Evolutionary conservation across 139 green algal genomes (phyloP).

Genomic region (Chlamydomonas eustigma): DNA sequence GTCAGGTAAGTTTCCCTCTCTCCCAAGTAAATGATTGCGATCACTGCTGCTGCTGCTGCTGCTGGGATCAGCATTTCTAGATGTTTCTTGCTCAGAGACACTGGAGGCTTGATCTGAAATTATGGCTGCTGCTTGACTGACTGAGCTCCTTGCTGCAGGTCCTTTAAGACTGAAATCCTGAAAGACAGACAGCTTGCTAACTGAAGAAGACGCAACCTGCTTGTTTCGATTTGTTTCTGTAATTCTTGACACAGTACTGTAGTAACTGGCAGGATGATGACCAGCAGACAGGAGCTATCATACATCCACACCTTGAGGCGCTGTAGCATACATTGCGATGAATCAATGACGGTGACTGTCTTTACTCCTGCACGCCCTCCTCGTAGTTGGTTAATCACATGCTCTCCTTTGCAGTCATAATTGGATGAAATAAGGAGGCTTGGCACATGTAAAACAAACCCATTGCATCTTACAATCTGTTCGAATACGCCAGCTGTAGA

Average conservation of each 20-base stretch:
- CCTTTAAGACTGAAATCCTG: background rate
- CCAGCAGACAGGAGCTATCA: background rate
- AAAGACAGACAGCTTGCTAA: too few species aligned
- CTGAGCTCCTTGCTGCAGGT: background rate
- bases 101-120: background rate
- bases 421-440: too few species aligned
- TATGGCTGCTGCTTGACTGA: background rate
- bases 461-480: too few species aligned
- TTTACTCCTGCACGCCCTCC: background rate
- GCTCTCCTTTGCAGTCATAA: too few species aligned
- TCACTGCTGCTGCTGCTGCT: conserved; percentile 8
- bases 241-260: too few species aligned
- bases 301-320: background rate
- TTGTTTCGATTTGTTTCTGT: too few species aligned
- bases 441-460: too few species aligned
- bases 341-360: conserved; percentile 1
- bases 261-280: background rate
- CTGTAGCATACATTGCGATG: background rate
- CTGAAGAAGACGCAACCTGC: too few species aligned
- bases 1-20: background rate
- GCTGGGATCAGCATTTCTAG: background rate
- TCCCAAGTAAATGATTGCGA: too few species aligned
- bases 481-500: too few species aligned
- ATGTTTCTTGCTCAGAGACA: background rate
- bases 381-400: too few species aligned